Evolutionary conservation across 2,329 filamentous ascomycete genomes (phyloP), one percentile per base, ranked within the genome.

Genomic region (Aspergillus unguis): DNA sequence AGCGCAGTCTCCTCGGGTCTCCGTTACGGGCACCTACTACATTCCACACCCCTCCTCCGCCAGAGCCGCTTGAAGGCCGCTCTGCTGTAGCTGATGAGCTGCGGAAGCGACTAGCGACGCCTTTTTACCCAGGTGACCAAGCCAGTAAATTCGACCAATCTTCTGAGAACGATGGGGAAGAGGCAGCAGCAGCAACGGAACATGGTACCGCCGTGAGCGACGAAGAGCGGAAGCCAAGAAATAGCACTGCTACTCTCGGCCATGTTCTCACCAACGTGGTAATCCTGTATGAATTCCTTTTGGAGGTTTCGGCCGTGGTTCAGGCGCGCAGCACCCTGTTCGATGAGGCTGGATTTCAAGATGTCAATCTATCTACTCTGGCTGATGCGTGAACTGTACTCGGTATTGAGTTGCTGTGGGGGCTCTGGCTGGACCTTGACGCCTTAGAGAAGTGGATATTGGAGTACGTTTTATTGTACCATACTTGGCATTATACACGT

Each of bases 221-320:
- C 7, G 68, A 69, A 43, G 66, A 65, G 28, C 66, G 71, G 4
- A 72, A 71, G 46, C 78, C 77, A 44, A 66, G 65, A 25, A 65
- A 71, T 4, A 72, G 70, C 44, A 78, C 77, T 7, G 85, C 84
- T 6, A 89, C 85, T 6, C 82, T 94, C 4, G 90, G 86, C 37
- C 88, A 92, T 66, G 76, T 92, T 8, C 74, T 94, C 56, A 92
- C 88, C 5, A 94, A 92, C 67, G 83, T 87, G 37, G 82, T 92
- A 53, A 82, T 92, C 46, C 76, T 91, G 52, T 89, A 94, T 68
- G 87, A 88, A 33, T 94, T 94, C 66, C 71, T 92, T 45, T 78
- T 92, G 45, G 89, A 94, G 69, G 70, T 92, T 51, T 85, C 87
- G 2, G 86, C 87, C 27, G 71, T 92, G 61, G 78, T 91, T 53